Percentiles rank a stretch among this genome's conserved stretches.
Evolutionary conservation across 2,329 filamentous ascomycete species (phyloP).

Genomic region (Sarocladium brachiariae): DNA sequence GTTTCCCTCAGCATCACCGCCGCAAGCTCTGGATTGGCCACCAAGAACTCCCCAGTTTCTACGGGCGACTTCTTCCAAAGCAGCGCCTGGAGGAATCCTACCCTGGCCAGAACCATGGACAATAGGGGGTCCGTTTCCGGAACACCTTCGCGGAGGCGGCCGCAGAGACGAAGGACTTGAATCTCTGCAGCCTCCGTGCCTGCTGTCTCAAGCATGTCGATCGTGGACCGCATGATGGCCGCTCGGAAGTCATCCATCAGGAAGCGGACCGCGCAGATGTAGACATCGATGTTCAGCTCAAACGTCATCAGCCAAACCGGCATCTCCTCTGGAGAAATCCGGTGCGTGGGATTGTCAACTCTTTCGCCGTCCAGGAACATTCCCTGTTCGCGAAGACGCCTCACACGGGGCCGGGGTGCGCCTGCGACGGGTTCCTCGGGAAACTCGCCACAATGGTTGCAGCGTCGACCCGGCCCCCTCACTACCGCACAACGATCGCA

Average conservation of each 20-base stretch:
- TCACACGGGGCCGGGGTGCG: background rate
- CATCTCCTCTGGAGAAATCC: constrained; percentile 37
- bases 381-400: background rate
- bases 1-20: constrained; percentile 42
- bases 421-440: background rate
- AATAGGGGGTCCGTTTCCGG: constrained; percentile 35
- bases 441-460: background rate
- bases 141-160: constrained; percentile 35
- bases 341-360: constrained; percentile 17
- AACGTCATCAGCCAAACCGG: constrained; percentile 40
- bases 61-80: constrained; percentile 35
- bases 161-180: constrained; percentile 37
- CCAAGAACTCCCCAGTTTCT: constrained; percentile 35
- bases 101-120: constrained; percentile 41
- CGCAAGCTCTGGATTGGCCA: constrained; percentile 37
- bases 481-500: constrained; percentile 33
- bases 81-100: constrained; percentile 39
- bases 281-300: constrained; percentile 40
- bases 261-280: constrained; percentile 41
- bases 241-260: constrained; percentile 38
- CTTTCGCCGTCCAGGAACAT: background rate
- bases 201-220: constrained; percentile 40
- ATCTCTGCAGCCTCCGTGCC: constrained; percentile 34
- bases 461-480: background rate
- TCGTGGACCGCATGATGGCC: constrained; percentile 32